phyloP scores from a whole-genome alignment of 2,329 filamentous ascomycete genomes.

The Ophiostoma montium region DNA sequence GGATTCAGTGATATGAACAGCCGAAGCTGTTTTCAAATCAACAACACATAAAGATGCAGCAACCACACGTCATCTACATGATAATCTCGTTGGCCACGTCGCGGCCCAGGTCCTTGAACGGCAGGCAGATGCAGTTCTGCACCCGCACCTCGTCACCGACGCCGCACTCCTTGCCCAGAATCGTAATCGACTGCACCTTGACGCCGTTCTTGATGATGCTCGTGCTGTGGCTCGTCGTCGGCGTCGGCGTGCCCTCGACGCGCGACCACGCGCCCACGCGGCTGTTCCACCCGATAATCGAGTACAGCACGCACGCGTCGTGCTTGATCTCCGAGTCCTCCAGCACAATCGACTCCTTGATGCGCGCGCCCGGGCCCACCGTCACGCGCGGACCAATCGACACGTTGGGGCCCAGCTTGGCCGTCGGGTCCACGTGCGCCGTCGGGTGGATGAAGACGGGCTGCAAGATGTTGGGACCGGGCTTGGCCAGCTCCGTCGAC shows the following conservation, averaged over 20 bases:
- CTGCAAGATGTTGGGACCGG: slow-evolving; percentile 75
- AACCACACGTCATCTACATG: slow-evolving; percentile 55
- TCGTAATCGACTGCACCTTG: slow-evolving; percentile 97
- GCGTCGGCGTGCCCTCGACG: slow-evolving; percentile 87
- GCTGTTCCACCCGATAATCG: slow-evolving; percentile 94
- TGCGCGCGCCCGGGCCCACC: slow-evolving; percentile 72
- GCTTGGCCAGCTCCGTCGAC: slow-evolving; percentile 66
- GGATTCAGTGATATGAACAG: too few species aligned
- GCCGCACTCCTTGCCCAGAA: slow-evolving; percentile 87
- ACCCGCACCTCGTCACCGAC: slow-evolving; percentile 91
- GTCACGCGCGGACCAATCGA: slow-evolving; percentile 82
- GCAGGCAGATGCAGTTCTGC: slow-evolving; percentile 95
- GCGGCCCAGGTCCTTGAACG: slow-evolving; percentile 95
- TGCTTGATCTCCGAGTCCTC: slow-evolving; percentile 95
- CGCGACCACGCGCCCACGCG: slow-evolving; percentile 95
- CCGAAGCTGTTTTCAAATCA: background rate
- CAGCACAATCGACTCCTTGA: slow-evolving; percentile 93
- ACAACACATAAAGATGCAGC: background rate
- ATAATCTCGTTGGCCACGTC: slow-evolving; percentile 82
- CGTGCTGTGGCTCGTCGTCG: slow-evolving; percentile 75
- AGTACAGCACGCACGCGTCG: slow-evolving; percentile 88
- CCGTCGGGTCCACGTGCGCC: slow-evolving; percentile 80
- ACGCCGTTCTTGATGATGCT: slow-evolving; percentile 95
- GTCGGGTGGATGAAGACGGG: slow-evolving; percentile 93
- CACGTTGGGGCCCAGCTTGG: slow-evolving; percentile 93